Base-by-base conservation (phyloP, 1,139 yeast genomes). In the Hyphopichia burtonii region DNA sequence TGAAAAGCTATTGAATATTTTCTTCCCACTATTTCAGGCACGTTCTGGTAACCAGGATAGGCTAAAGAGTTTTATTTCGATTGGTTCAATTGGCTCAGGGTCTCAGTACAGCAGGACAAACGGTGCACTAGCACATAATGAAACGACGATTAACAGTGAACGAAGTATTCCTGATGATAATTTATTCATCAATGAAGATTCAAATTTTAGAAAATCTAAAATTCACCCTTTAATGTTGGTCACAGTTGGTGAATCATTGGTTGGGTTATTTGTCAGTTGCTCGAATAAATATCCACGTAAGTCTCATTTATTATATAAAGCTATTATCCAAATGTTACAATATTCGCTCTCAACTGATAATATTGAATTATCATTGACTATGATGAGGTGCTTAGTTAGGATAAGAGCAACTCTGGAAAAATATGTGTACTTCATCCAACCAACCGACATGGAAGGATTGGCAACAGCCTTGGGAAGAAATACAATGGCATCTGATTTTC, bases 391-490 rank as follows among this genome's bases (percentile, higher is more conserved):
- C 16, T 60, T 86, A 42, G 65, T 77, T 14, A 67, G 91, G 44
- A 61, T 85, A 1, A 66, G 94, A 41, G 70, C 68, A 1, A 77
- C 85, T 1, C 54, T 65, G 4, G 74, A 72, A 30, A 71, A 71
- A 12, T 62, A 59, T 28, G 58, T 84, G 1, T 80, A 70, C 51
- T 63, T 85, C 35, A 66, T 80, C 0, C 66, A 71, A 12, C 86
- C 88, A 3, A 61, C 63, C 1, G 88, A 85, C 53, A 79, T 83
- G 72, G 84, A 80, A 40, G 90, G 89, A 0, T 61, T 85, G 23
- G 77, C 89, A 2, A 75, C 82, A 3, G 75, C 82, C 0, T 70
- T 85, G 44, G 74, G 75, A 8, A 66, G 89, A 49, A 76, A 79
- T 48, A 59, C 61, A 16, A 58, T 54, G 4, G 63, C 56, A 31